Evolutionary conservation across 2,329 filamentous ascomycete species (phyloP), one percentile per base, ranked within the genome.

Genomic region (Colletotrichum echinochloae): DNA sequence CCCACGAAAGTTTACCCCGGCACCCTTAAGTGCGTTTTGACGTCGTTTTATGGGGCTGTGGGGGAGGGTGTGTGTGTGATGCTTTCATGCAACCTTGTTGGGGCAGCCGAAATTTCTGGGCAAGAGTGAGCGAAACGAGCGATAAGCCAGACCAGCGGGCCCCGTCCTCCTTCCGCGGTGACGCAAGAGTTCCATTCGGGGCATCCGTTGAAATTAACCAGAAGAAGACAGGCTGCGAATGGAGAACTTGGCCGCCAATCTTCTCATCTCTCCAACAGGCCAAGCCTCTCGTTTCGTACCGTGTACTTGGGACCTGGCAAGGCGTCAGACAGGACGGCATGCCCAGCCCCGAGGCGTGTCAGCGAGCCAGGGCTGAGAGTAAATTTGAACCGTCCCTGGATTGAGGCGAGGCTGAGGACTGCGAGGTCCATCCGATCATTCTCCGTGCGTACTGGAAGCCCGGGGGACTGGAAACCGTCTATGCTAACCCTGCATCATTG

Each of bases 1-100:
- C 57, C 68, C 64, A 63, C 65, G 41, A 66, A 66, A 57, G 20
- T 48, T 57, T 52, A 67, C 63, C 67, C 67, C 67, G 59, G 67
- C 44, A 61, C 62, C 57, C 44, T 41, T 5, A 48, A 54, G 65
- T 35, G 59, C 65, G 69, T 60, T 70, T 71, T 69, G 60, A 70
- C 69, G 63, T 71, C 57, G 67, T 71, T 71, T 71, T 71, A 72
- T 71, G 70, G 70, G 60, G 67, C 71, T 72, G 66, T 71, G 66
- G 70, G 63, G 70, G 54, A 70, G 55, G 35, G 49, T 54, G 59
- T 66, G n/a, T n/a, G n/a, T n/a, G n/a, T n/a, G n/a, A n/a, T n/a
- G 67, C 62, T 41, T 60, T 64, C 59, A 71, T 68, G 59, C 67
- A 67, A 71, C 70, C 67, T 71, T 60, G 63, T 72, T 68, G 46